Conservation (phyloP, 345 rosid species). For the Nephelium lappaceum region DNA sequence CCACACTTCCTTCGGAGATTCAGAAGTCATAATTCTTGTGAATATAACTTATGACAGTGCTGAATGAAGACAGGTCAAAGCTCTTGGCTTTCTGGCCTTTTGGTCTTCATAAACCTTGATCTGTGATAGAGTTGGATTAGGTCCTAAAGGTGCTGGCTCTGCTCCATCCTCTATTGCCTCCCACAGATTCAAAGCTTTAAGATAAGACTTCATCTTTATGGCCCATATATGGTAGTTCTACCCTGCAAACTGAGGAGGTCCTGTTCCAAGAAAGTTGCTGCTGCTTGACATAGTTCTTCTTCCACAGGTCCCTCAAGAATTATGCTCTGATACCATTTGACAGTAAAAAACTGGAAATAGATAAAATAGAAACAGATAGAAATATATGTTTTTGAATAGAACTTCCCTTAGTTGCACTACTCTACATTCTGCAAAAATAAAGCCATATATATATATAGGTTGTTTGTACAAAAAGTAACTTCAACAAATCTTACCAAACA, state of each 20-base stretch:
- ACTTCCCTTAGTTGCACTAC: no score
- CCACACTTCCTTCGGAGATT: background rate
- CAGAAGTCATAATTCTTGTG: background rate
- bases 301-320: no score
- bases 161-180: slow-evolving; percentile 2
- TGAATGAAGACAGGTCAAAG: background rate
- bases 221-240: background rate
- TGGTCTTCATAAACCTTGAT: background rate
- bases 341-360: no score
- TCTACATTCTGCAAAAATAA: no score
- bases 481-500: no score
- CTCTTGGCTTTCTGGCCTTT: background rate
- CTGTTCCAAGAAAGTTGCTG: no score
- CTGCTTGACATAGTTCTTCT: no score
- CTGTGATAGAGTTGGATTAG: background rate
- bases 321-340: no score
- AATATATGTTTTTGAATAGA: no score
- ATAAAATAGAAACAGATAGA: no score
- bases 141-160: background rate
- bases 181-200: slow-evolving; percentile 3
- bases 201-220: background rate
- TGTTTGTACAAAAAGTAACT: no score
- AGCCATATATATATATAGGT: no score
- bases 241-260: background rate
- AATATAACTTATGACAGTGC: background rate